phyloP scores from a whole-genome alignment of 306 rosid species.

The Prinsepia uniflora region DNA sequence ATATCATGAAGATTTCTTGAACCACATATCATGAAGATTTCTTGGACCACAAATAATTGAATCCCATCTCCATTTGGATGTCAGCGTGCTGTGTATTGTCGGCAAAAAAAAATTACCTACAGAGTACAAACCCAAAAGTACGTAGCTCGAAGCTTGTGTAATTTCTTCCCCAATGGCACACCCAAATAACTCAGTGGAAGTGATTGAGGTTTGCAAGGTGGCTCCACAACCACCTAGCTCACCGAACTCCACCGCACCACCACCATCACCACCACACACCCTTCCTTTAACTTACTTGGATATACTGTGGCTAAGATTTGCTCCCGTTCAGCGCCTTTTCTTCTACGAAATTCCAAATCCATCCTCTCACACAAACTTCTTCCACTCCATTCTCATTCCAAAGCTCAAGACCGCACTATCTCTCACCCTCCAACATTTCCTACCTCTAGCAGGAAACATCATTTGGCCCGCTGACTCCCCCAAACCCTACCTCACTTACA shows the following conservation, averaged over 20 bases:
- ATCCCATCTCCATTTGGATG: too few species aligned
- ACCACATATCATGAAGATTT: too few species aligned
- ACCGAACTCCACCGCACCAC: conserved; percentile 1
- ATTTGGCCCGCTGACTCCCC: conserved; percentile 18
- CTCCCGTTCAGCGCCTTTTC: conserved; percentile 22
- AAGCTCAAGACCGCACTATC: conserved; percentile 25
- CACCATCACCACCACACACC: too few species aligned
- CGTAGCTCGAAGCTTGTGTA: too few species aligned
- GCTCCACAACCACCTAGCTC: neutral
- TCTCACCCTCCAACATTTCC: conserved; percentile 23
- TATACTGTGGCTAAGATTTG: conserved; percentile 27
- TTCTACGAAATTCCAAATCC: conserved; percentile 13
- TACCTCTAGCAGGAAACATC: conserved; percentile 22
- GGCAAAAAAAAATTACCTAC: too few species aligned
- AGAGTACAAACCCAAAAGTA: too few species aligned
- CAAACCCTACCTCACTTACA: conserved; percentile 21
- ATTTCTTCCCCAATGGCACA: neutral
- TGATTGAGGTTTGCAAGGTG: conserved; percentile 14
- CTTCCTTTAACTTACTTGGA: conserved; percentile 32
- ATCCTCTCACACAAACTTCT: neutral
- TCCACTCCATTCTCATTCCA: conserved; percentile 6
- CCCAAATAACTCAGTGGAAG: conserved; percentile 1
- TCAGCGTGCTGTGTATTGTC: too few species aligned
- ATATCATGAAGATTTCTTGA: too few species aligned
- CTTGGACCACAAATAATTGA: too few species aligned